These are phyloP conservation scores for Trebouxia sp. DNA, from an alignment of 139 green algal species.

Conservation along the genomic window DNA sequence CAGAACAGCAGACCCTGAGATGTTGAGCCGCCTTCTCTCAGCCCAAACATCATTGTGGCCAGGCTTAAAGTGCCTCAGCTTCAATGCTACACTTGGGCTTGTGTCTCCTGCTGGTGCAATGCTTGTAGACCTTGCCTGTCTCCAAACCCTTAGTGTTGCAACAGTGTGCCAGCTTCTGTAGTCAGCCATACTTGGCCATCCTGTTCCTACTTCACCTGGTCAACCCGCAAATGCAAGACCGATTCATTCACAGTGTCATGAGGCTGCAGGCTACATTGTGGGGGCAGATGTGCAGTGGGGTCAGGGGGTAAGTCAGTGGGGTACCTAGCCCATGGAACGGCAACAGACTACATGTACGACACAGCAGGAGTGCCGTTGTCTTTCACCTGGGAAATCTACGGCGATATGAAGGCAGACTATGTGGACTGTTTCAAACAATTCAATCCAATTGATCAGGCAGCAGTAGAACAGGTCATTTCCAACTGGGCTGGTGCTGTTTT, in stretches of 20 bases:
- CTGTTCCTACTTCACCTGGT: no score
- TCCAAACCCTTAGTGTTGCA: no score
- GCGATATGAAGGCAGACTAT: constrained; percentile 73
- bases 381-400: constrained; percentile 98
- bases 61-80: no score
- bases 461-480: constrained; percentile 48
- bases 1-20: no score
- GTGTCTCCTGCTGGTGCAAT: no score
- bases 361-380: constrained; percentile 73
- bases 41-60: no score
- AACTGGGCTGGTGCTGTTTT: constrained; percentile 69
- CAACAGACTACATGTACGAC: constrained; percentile 94
- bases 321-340: constrained; percentile 95
- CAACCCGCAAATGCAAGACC: no score
- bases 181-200: no score
- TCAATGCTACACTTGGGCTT: no score
- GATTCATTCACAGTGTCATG: not conserved
- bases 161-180: no score
- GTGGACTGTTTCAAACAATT: constrained; percentile 98
- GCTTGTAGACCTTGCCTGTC: no score
- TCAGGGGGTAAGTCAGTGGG: constrained; percentile 89
- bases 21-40: no score
- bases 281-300: constrained; percentile 73
- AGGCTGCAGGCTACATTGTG: constrained; percentile 46
- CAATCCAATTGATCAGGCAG: constrained; percentile 77